phyloP scores from a whole-genome alignment of 768 basidiomycete genomes.

The Psilocybe subaeruginosa region DNA sequence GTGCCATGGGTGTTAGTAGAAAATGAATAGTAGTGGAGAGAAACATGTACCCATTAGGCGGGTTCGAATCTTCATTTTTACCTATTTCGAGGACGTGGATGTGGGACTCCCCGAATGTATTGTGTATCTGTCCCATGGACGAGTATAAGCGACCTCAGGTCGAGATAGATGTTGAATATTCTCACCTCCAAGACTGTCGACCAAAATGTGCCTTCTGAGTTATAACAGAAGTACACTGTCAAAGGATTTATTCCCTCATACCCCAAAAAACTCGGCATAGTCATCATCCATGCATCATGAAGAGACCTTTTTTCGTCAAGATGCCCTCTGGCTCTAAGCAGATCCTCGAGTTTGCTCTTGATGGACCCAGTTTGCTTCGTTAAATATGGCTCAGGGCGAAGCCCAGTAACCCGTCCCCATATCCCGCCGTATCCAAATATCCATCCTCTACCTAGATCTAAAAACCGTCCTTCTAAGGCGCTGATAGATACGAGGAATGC shows the following conservation, averaged over 20 bases:
- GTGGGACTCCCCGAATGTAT: slow-evolving; percentile 75
- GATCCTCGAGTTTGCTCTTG: slow-evolving; percentile 39
- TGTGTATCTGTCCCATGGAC: slow-evolving; percentile 53
- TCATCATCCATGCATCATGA: slow-evolving; percentile 69
- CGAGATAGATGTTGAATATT: background rate
- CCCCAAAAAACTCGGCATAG: slow-evolving; percentile 71
- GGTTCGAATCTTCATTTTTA: slow-evolving; percentile 41
- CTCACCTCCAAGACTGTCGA: slow-evolving; percentile 61
- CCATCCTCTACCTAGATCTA: slow-evolving; percentile 52
- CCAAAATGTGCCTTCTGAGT: slow-evolving; percentile 33
- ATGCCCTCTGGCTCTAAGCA: slow-evolving; percentile 35
- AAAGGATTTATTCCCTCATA: slow-evolving; percentile 74
- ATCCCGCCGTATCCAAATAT: slow-evolving; percentile 58
- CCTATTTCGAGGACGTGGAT: slow-evolving; percentile 55
- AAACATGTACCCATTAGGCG: slow-evolving; percentile 34
- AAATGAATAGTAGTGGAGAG: background rate
- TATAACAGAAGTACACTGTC: slow-evolving; percentile 69
- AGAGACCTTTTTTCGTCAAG: slow-evolving; percentile 25
- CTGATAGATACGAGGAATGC: slow-evolving; percentile 59
- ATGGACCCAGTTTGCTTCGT: slow-evolving; percentile 34
- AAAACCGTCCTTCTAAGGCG: slow-evolving; percentile 45
- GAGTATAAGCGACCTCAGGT: background rate
- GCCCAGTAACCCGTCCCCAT: slow-evolving; percentile 45
- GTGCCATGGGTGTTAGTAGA: background rate
- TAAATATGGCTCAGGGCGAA: slow-evolving; percentile 51